Percentiles rank a stretch among this genome's conserved stretches.
phyloP scores from a whole-genome alignment of 345 rosid genomes.

The Camelina sativa region DNA sequence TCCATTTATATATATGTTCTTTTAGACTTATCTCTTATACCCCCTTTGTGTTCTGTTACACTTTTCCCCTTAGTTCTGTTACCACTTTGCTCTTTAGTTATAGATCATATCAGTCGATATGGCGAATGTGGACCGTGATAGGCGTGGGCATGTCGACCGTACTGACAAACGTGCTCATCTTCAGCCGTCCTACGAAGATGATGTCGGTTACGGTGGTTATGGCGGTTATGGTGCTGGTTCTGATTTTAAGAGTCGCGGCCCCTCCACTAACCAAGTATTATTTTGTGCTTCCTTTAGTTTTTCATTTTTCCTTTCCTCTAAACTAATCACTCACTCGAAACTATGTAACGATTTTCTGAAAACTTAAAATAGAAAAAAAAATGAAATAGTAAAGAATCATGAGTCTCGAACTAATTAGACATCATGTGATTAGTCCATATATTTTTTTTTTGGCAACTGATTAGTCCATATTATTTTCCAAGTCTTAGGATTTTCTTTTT shows the following conservation, averaged over 20 bases:
- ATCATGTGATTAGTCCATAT: background rate
- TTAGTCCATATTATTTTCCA: background rate
- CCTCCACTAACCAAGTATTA: conserved; percentile 38
- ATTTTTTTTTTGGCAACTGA: no score
- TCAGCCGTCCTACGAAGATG: conserved; percentile 20
- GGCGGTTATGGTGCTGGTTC: conserved; percentile 20
- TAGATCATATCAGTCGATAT: conserved; percentile 15
- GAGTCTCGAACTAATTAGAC: background rate
- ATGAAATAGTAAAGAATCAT: background rate
- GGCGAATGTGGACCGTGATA: conserved; percentile 42
- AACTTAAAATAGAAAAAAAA: background rate
- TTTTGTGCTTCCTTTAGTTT: background rate
- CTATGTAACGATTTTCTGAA: background rate
- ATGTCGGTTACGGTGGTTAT: conserved; percentile 32
- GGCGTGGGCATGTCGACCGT: conserved; percentile 37
- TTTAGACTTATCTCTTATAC: conserved; percentile 3
- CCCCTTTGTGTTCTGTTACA: background rate
- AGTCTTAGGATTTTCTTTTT: background rate
- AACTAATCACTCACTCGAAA: background rate
- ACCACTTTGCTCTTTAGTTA: conserved; percentile 4
- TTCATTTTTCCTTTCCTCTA: background rate
- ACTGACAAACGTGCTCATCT: conserved; percentile 29
- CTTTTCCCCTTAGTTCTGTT: conserved; percentile 7
- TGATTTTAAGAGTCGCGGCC: conserved; percentile 38
- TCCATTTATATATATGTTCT: conserved; percentile 20